These are phyloP conservation scores for Kalaharituber pfeilii DNA, from an alignment of 2,329 filamentous ascomycete species.

Conservation along the genomic window DNA sequence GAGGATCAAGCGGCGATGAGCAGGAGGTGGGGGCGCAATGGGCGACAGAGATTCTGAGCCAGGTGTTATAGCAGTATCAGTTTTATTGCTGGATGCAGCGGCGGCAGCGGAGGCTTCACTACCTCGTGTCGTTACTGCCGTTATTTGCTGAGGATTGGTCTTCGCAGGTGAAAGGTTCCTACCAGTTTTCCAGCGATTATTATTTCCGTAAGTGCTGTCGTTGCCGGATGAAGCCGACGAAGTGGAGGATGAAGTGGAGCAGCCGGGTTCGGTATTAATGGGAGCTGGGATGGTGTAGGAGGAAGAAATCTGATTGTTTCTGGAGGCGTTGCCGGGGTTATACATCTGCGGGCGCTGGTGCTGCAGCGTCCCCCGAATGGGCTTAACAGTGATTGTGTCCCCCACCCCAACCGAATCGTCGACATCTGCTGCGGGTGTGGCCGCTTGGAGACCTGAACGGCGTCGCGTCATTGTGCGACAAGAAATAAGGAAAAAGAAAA, in stretches of 20 bases:
- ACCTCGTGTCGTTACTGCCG: not conserved
- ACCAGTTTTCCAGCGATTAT: not conserved
- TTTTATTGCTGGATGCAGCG: not conserved
- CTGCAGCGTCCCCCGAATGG: not conserved
- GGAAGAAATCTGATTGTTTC: not conserved
- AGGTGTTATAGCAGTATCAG: not conserved
- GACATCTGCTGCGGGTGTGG: not conserved
- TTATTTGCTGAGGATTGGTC: not conserved
- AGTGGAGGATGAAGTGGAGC: no score
- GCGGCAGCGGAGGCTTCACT: not conserved
- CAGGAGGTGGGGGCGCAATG: not conserved
- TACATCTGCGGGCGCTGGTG: not conserved
- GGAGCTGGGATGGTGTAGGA: not conserved
- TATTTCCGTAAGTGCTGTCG: not conserved
- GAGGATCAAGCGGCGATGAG: conserved; percentile 8
- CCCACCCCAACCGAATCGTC: not conserved
- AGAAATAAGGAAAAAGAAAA: not conserved
- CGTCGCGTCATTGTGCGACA: not conserved
- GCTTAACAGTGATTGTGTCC: not conserved
- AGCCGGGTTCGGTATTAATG: not conserved
- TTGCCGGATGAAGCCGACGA: no score
- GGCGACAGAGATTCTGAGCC: conserved; percentile 7
- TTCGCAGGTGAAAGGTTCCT: not conserved
- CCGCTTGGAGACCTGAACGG: not conserved
- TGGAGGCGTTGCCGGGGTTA: not conserved